Evolutionary conservation across 805 yeast genomes (phyloP).

Genomic region (Candida schatavii): DNA sequence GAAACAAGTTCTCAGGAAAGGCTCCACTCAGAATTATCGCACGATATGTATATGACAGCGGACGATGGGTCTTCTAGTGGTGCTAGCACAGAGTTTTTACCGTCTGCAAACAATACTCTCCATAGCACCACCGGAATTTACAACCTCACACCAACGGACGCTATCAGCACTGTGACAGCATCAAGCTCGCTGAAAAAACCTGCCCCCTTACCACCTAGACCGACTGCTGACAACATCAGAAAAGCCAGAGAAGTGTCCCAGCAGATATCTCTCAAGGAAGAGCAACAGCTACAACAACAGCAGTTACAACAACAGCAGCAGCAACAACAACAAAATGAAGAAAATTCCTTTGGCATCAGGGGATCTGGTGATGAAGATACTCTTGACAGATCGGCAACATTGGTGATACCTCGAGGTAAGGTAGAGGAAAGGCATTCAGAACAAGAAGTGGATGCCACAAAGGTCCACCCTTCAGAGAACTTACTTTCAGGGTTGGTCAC

Average conservation of each 20-base stretch:
- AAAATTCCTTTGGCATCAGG: too few relatives aligned
- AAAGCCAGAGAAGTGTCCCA: slow-evolving; percentile 23
- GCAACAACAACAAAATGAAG: neutral
- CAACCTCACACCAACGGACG: neutral
- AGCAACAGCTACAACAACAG: neutral
- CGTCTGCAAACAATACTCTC: neutral
- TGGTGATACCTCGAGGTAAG: neutral
- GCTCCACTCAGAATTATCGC: slow-evolving; percentile 5
- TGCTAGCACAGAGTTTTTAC: neutral
- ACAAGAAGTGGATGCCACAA: slow-evolving; percentile 1
- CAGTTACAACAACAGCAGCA: too few relatives aligned
- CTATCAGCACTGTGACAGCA: neutral
- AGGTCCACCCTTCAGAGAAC: neutral
- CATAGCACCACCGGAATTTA: neutral
- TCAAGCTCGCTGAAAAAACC: neutral
- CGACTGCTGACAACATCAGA: slow-evolving; percentile 20
- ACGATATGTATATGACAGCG: slow-evolving; percentile 8
- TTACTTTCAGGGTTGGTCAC: neutral
- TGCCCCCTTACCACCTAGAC: slow-evolving; percentile 22
- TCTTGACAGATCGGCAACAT: slow-evolving; percentile 1
- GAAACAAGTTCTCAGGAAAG: neutral
- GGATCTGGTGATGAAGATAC: neutral
- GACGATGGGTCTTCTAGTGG: slow-evolving; percentile 4
- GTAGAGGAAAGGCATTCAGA: neutral
- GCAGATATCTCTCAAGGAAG: slow-evolving; percentile 6